Evolutionary conservation across 768 basidiomycete genomes (phyloP).

Genomic region (Leccinum truebloodii): DNA sequence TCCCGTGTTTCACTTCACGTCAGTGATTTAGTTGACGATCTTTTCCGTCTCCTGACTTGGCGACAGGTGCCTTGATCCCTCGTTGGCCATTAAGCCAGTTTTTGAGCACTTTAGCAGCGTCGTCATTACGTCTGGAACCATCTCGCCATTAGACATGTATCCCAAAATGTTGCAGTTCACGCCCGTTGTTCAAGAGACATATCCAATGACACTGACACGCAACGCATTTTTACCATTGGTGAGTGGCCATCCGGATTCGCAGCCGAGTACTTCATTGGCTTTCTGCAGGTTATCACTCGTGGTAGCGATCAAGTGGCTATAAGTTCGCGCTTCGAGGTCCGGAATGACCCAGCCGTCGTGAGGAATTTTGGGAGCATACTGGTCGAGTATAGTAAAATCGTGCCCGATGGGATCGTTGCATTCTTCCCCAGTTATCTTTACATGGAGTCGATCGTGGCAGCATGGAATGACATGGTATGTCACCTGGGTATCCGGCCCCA

Average conservation of each 20-base stretch:
- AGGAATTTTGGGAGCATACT: constrained; percentile 98
- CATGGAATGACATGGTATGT: constrained; percentile 99
- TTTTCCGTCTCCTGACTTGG: constrained; percentile 11
- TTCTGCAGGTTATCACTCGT: constrained; percentile 85
- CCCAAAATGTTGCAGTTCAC: constrained; percentile 99
- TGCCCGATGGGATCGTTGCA: constrained; percentile 97
- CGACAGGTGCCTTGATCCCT: constrained; percentile 91
- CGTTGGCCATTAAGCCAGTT: constrained; percentile 95
- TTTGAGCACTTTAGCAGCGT: constrained; percentile 98
- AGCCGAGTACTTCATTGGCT: neutral
- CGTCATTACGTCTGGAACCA: constrained; percentile 98
- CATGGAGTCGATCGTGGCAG: constrained; percentile 99
- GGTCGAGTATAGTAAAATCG: constrained; percentile 96
- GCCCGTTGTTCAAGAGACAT: constrained; percentile 94
- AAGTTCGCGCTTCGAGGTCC: constrained; percentile 96
- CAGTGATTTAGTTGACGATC: constrained; percentile 21
- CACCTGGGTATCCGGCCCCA: neutral
- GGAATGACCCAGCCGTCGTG: constrained; percentile 98
- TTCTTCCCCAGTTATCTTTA: constrained; percentile 99
- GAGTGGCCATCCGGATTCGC: constrained; percentile 24
- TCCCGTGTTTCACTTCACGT: constrained; percentile 98
- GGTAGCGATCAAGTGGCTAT: constrained; percentile 99
- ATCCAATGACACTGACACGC: constrained; percentile 95
- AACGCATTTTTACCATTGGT: constrained; percentile 97
- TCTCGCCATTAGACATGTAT: constrained; percentile 99